A percentile compares a stretch with the other conserved stretches of the same genome.
These are phyloP conservation scores for Cytospora schulzeri DNA, from an alignment of 2,329 filamentous ascomycete genomes.

Conservation along the genomic window DNA sequence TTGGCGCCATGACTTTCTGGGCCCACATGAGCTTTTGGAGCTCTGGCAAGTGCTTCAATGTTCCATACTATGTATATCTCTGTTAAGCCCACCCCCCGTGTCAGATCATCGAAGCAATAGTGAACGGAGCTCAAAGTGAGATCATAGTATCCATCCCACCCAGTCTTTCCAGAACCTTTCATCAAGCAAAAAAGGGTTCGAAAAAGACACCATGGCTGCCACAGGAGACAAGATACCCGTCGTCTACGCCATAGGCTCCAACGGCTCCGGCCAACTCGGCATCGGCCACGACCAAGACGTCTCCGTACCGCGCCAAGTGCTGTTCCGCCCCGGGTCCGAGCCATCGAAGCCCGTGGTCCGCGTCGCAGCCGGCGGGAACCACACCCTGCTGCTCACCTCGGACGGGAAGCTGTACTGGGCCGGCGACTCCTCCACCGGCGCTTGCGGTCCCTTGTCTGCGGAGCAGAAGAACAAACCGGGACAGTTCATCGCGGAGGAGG, in stretches of 20 bases:
- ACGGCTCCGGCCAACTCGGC: conserved; percentile 74
- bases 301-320: conserved; percentile 62
- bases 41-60: no score
- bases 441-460: conserved; percentile 50
- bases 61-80: no score
- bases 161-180: neutral
- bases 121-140: neutral
- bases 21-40: neutral
- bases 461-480: conserved; percentile 5
- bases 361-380: conserved; percentile 75
- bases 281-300: conserved; percentile 73
- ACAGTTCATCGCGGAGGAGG: conserved; percentile 7
- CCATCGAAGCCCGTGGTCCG: conserved; percentile 40
- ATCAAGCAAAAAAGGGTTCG: neutral
- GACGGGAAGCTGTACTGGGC: conserved; percentile 64
- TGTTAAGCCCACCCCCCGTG: neutral
- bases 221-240: conserved; percentile 45
- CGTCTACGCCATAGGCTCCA: conserved; percentile 73
- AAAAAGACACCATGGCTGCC: neutral
- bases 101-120: no score
- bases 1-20: neutral
- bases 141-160: neutral
- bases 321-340: conserved; percentile 52
- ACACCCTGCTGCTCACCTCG: conserved; percentile 72
- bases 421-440: conserved; percentile 60